Conservation (phyloP, 768 basidiomycete species). For the Butyriboletus loyo region DNA sequence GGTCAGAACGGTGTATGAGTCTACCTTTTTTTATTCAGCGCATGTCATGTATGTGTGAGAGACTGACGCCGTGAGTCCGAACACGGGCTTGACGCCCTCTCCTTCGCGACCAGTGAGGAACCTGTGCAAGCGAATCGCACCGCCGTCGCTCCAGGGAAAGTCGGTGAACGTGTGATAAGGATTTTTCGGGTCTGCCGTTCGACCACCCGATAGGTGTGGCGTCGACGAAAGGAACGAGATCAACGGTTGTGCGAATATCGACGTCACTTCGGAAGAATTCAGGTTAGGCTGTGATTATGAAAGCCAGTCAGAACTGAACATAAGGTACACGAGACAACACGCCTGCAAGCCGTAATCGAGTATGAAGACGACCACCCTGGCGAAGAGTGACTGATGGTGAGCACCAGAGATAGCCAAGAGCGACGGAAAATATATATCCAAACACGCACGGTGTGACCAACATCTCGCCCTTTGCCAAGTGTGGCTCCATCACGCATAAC, state of each 20-base stretch:
- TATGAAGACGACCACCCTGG: conserved; percentile 81
- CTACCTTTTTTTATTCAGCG: no score
- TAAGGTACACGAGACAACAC: no score
- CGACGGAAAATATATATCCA: not conserved
- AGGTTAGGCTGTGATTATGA: conserved; percentile 59
- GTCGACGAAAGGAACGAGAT: conserved; percentile 62
- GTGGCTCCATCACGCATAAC: conserved; percentile 77
- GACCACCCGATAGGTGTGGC: conserved; percentile 57
- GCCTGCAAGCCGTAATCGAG: conserved; percentile 75
- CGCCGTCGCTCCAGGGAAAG: conserved; percentile 41
- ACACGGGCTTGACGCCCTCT: conserved; percentile 84
- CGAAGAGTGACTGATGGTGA: not conserved
- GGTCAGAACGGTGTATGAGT: not conserved
- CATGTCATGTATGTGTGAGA: not conserved
- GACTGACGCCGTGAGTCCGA: no score
- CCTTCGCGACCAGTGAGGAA: conserved; percentile 87
- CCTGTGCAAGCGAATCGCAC: conserved; percentile 55
- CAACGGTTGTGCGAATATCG: conserved; percentile 85
- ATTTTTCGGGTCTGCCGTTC: conserved; percentile 43
- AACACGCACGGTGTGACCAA: conserved; percentile 82
- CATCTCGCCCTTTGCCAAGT: conserved; percentile 64
- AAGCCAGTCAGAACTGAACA: no score
- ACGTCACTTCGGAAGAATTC: conserved; percentile 73
- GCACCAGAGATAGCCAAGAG: not conserved
- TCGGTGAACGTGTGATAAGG: conserved; percentile 69